Base-by-base conservation (phyloP, 306 rosid genomes). In the Luffa acutangula region DNA sequence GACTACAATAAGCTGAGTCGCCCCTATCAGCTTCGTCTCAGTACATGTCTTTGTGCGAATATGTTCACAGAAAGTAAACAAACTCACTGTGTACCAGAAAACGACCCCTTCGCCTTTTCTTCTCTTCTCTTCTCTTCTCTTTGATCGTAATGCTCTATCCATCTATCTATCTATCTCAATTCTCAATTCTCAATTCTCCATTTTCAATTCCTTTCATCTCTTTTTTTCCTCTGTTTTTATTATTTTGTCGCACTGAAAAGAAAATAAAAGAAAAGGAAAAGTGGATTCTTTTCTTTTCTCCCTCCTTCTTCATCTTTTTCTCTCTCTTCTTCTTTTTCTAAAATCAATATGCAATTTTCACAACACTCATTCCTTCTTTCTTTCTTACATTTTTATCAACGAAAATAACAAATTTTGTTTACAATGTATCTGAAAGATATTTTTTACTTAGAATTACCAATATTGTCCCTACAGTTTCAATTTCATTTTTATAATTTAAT, bases 31-130 rank as follows among this genome's bases (percentile, higher is more conserved):
- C 48, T 74, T 80, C 81, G 79, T 54, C 78, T 80, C 9, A 58
- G 54, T 14, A 57, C 11, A 25, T 15, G 31, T 25, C 31, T 25
- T 25, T 25, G 66, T 34, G 82, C 33, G 77, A 52, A 59, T 41
- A 60, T 37, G 39, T 37, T 52, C 83, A 75, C 34, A 52, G 42
- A 49, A 52, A 59, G 58, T 17, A 77, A 37, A 76, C 81, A n/a
- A 59, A 25, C 20, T 2, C 58, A 77, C 57, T 81, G 20, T 70
- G 7, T 69, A 79, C 51, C 57, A 74, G 80, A 86, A 66, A 85
- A 84, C 80, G 84, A 84, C 88, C 63, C 82, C 4, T 7, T 77
- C 76, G 57, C 78, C 41, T 11, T 63, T 46, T 53, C 31, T 82
- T 57, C 21, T 43, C 65, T 43, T 36, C 65, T 42, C n/a, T 13